phyloP scores from a whole-genome alignment of 331 rosid species.

The Stylosanthes scabra region DNA sequence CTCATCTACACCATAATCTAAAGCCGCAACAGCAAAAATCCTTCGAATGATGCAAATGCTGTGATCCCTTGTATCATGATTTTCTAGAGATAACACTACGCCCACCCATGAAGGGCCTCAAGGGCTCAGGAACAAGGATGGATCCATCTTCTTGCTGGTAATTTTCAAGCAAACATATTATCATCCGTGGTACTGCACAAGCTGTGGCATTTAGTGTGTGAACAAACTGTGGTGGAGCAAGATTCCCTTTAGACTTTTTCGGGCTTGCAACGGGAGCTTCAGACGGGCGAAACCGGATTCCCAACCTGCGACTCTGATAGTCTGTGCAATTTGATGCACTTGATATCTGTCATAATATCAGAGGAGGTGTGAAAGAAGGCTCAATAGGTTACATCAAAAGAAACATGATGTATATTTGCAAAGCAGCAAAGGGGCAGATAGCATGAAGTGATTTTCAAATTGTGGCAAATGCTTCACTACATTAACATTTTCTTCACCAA shows the following conservation, averaged over 20 bases:
- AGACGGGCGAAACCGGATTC: conserved; percentile 83
- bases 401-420: neutral
- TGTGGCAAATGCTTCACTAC: conserved; percentile 13
- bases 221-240: conserved; percentile 75
- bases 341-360: conserved; percentile 67
- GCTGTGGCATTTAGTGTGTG: conserved; percentile 97
- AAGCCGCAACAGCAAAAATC: conserved; percentile 44
- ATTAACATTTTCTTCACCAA: neutral
- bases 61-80: conserved; percentile 37
- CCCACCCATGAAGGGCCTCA: conserved; percentile 94
- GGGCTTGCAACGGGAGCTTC: conserved; percentile 47
- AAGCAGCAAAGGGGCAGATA: neutral
- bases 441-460: conserved; percentile 6
- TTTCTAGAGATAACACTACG: conserved; percentile 60
- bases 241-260: conserved; percentile 66
- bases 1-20: conserved; percentile 38
- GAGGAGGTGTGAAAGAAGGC: neutral
- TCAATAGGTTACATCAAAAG: conserved; percentile 13
- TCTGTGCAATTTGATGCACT: conserved; percentile 95
- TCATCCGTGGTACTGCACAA: conserved; percentile 92
- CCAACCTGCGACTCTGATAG: conserved; percentile 93
- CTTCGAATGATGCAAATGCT: conserved; percentile 7
- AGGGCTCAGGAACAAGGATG: conserved; percentile 77
- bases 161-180: conserved; percentile 86
- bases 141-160: conserved; percentile 95